These are phyloP conservation scores for Ceratocystis papillata DNA, from an alignment of 2,329 filamentous ascomycete species.

Conservation along the genomic window DNA sequence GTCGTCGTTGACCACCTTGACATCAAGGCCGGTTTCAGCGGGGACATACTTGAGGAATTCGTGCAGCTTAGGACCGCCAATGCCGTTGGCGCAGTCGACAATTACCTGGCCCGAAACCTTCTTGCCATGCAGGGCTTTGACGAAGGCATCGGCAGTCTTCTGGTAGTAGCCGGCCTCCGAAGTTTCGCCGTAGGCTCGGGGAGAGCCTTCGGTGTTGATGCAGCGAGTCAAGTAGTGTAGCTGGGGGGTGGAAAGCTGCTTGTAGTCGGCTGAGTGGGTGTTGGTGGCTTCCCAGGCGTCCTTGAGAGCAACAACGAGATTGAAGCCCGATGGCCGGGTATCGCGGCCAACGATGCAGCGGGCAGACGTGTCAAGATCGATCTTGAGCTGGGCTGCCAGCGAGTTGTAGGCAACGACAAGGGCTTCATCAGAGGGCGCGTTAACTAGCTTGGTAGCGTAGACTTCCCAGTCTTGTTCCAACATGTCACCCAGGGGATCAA, in stretches of 20 bases:
- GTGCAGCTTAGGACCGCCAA: slow-evolving; percentile 80
- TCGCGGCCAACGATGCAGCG: slow-evolving; percentile 85
- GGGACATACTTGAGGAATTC: slow-evolving; percentile 79
- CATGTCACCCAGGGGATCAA: slow-evolving; percentile 98
- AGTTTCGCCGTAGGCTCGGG: slow-evolving; percentile 75
- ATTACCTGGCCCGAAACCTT: slow-evolving; percentile 64
- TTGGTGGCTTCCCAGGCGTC: slow-evolving; percentile 68
- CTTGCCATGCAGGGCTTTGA: slow-evolving; percentile 65
- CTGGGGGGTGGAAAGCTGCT: slow-evolving; percentile 91
- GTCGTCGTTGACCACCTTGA: slow-evolving; percentile 86
- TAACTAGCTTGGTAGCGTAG: slow-evolving; percentile 80
- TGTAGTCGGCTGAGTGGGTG: slow-evolving; percentile 70
- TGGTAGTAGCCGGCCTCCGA: slow-evolving; percentile 91
- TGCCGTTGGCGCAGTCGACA: slow-evolving; percentile 93
- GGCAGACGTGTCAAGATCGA: slow-evolving; percentile 59
- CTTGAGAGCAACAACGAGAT: slow-evolving; percentile 65
- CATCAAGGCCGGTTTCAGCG: slow-evolving; percentile 57
- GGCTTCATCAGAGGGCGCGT: slow-evolving; percentile 62
- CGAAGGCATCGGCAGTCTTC: slow-evolving; percentile 78
- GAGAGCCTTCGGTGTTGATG: slow-evolving; percentile 81
- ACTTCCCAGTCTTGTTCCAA: slow-evolving; percentile 90
- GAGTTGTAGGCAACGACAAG: slow-evolving; percentile 66
- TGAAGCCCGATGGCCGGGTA: slow-evolving; percentile 82
- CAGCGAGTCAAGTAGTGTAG: slow-evolving; percentile 93
- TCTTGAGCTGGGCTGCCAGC: slow-evolving; percentile 63